Evolutionary conservation across 176 grass and related monocot genomes (phyloP).

Genomic region (Thinopyrum elongatum): DNA sequence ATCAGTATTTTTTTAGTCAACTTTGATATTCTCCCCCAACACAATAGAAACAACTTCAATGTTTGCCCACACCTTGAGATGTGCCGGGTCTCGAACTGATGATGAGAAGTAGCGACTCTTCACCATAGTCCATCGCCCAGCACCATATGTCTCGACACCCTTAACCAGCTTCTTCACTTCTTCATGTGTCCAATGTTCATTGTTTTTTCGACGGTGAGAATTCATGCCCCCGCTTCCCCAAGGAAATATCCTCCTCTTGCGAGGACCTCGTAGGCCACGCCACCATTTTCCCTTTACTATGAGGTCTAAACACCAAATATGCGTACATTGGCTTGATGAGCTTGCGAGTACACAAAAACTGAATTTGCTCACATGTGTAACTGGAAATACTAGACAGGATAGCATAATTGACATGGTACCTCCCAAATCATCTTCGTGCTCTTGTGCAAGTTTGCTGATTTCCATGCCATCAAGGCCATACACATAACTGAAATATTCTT

Average conservation of each 20-base stretch:
- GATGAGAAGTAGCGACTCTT: background rate
- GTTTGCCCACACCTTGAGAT: conserved; percentile 26
- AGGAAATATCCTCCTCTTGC: background rate
- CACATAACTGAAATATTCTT: background rate
- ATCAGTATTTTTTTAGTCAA: background rate
- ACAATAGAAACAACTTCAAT: background rate
- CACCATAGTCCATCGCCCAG: background rate
- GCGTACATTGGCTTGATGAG: background rate
- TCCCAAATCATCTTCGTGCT: background rate
- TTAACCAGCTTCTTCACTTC: conserved; percentile 12
- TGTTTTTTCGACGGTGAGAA: background rate
- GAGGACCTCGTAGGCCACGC: background rate
- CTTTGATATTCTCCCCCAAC: background rate
- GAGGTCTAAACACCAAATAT: background rate
- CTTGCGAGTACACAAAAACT: background rate
- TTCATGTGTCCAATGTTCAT: background rate
- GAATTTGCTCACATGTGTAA: background rate
- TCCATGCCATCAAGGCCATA: background rate
- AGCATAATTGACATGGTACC: background rate
- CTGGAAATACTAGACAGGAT: background rate
- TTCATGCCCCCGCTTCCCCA: background rate
- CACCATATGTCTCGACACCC: background rate
- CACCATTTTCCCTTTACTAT: background rate
- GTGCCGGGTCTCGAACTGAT: background rate
- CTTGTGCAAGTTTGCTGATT: background rate